A percentile compares a stretch with the other conserved stretches of the same genome.
Evolutionary conservation across 1,139 yeast species (phyloP).

Genomic region (Kodamaea anthophila): DNA sequence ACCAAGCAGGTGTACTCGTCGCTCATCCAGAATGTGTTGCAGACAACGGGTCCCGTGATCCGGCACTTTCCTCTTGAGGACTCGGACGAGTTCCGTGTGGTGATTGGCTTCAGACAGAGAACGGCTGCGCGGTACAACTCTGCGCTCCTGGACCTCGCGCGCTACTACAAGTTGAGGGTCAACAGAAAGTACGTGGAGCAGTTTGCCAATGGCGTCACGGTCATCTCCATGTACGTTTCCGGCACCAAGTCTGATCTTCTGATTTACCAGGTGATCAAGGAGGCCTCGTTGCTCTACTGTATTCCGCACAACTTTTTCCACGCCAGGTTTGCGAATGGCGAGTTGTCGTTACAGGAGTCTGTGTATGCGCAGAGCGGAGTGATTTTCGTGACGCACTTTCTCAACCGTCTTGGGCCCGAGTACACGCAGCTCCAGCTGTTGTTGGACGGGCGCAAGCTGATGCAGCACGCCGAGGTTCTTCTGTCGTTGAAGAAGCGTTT

Average conservation of each 20-base stretch:
- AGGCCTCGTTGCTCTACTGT: constrained; percentile 87
- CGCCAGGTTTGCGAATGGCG: constrained; percentile 64
- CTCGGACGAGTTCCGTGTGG: constrained; percentile 72
- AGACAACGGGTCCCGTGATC: constrained; percentile 88
- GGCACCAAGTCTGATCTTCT: constrained; percentile 62
- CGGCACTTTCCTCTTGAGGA: constrained; percentile 79
- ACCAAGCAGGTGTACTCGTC: constrained; percentile 74
- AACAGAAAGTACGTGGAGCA: constrained; percentile 93
- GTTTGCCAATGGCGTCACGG: constrained; percentile 81
- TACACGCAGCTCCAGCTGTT: constrained; percentile 64
- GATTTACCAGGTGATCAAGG: constrained; percentile 87
- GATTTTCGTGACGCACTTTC: constrained; percentile 87
- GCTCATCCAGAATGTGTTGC: constrained; percentile 62
- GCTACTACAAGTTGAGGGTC: constrained; percentile 80
- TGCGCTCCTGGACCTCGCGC: constrained; percentile 81
- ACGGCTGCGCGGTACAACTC: constrained; percentile 84
- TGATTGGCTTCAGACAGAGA: constrained; percentile 82
- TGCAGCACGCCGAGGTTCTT: constrained; percentile 69
- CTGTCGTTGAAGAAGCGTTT: constrained; percentile 80
- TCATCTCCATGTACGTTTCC: constrained; percentile 79
- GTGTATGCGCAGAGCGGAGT: constrained; percentile 93
- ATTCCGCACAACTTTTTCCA: constrained; percentile 85
- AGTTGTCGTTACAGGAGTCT: constrained; percentile 87
- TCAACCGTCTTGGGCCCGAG: constrained; percentile 91
- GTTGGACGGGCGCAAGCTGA: constrained; percentile 54